phyloP scores from a whole-genome alignment of 2,329 filamentous ascomycete species.

The Beauveria asiatica region DNA sequence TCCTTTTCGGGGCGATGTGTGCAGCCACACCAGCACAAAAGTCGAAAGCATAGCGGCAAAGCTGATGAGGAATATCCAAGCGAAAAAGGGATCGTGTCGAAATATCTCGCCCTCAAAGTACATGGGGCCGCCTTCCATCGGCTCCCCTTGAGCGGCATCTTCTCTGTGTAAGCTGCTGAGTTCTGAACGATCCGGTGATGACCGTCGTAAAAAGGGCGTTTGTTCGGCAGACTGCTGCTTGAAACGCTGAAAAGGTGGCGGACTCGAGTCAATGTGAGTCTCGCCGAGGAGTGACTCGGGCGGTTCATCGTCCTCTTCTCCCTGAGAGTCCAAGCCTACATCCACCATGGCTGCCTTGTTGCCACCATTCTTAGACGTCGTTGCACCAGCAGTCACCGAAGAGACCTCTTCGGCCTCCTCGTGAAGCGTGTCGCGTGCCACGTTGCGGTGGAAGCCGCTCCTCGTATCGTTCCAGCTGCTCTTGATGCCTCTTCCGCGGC shows the following conservation, averaged over 20 bases:
- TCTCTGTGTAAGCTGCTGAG: constrained; percentile 30
- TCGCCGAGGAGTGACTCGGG: constrained; percentile 53
- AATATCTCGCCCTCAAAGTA: constrained; percentile 60
- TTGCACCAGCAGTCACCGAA: constrained; percentile 24
- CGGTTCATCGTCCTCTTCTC: constrained; percentile 44
- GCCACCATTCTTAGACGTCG: constrained; percentile 35
- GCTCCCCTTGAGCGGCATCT: constrained; percentile 29
- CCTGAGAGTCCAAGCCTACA: constrained; percentile 66
- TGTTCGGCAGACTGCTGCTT: constrained; percentile 28
- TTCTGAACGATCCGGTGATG: constrained; percentile 40
- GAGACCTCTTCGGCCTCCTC: constrained; percentile 36
- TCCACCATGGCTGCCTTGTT: constrained; percentile 62
- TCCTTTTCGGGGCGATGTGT: constrained; percentile 65
- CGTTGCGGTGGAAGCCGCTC: constrained; percentile 26
- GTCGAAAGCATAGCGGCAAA: constrained; percentile 79
- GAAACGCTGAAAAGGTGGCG: constrained; percentile 56
- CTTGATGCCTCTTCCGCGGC: constrained; percentile 43
- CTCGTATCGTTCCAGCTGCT: constrained; percentile 56
- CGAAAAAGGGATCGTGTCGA: constrained; percentile 84
- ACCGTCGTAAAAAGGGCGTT: constrained; percentile 32
- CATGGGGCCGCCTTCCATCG: constrained; percentile 36
- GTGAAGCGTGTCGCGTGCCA: constrained; percentile 24
- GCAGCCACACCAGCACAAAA: constrained; percentile 81
- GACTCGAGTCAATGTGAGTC: constrained; percentile 40
- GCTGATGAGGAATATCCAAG: constrained; percentile 78